A percentile compares a stretch with the other conserved stretches of the same genome.
Evolutionary conservation across 176 grass and related monocot genomes (phyloP).

Genomic region (Triticum turgidum): DNA sequence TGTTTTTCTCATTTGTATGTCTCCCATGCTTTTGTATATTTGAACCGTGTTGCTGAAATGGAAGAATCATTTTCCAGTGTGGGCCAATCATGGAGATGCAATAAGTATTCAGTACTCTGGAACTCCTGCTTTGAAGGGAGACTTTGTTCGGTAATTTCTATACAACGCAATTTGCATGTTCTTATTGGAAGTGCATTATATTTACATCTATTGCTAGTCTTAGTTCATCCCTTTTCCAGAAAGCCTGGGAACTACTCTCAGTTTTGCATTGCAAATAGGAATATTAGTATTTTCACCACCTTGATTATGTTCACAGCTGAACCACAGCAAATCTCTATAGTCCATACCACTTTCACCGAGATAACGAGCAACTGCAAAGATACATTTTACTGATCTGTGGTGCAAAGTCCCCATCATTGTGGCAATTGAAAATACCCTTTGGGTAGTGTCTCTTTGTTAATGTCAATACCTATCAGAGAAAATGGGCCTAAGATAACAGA

Average conservation of each 20-base stretch:
- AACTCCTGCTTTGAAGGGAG: constrained; percentile 94
- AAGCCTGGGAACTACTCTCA: constrained; percentile 5
- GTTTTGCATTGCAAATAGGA: constrained; percentile 18
- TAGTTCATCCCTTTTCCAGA: background rate
- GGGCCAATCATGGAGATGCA: constrained; percentile 98
- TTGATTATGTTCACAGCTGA: constrained; percentile 10
- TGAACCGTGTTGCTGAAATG: constrained; percentile 23
- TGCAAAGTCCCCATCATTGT: constrained; percentile 1
- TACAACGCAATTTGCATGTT: background rate
- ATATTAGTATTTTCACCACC: background rate
- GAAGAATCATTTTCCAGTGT: constrained; percentile 62
- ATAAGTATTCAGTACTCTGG: constrained; percentile 99
- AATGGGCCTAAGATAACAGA: constrained; percentile 11
- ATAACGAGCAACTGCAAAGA: background rate
- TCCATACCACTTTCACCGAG: background rate
- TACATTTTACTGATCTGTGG: background rate
- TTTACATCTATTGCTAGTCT: constrained; percentile 26
- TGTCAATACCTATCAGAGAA: background rate
- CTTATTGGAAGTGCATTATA: background rate
- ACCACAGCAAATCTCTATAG: background rate
- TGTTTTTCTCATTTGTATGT: constrained; percentile 18
- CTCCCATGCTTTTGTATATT: background rate
- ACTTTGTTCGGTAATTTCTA: constrained; percentile 86
- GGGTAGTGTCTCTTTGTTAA: background rate
- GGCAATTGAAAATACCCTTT: constrained; percentile 11